A percentile compares a stretch with the other conserved stretches of the same genome.
These are phyloP conservation scores for Solanum etuberosum DNA, from an alignment of 257 asterid species.

Conservation along the genomic window DNA sequence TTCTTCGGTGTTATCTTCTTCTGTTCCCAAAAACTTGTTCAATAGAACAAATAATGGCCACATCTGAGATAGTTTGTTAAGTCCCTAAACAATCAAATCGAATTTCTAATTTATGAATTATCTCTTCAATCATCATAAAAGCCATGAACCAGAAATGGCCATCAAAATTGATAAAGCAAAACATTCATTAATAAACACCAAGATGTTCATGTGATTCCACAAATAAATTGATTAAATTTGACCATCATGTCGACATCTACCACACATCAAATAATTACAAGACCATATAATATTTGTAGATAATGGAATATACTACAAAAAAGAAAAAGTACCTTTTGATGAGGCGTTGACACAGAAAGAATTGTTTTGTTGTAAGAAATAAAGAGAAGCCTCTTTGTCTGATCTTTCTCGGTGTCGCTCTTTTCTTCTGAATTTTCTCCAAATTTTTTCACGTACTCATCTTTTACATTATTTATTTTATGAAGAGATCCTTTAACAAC, in stretches of 20 bases:
- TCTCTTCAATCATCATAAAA: neutral
- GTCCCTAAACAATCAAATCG: neutral
- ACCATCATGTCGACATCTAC: neutral
- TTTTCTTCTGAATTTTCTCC: neutral
- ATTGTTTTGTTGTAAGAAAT: neutral
- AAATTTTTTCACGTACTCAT: neutral
- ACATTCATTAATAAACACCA: neutral
- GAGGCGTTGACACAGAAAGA: neutral
- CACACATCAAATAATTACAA: neutral
- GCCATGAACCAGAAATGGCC: neutral
- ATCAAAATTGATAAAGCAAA: neutral
- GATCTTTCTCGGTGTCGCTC: neutral
- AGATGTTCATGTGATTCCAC: neutral
- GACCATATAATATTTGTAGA: neutral
- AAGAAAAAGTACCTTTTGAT: neutral
- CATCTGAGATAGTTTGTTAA: constrained; percentile 23
- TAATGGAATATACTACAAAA: neutral
- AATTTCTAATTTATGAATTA: neutral
- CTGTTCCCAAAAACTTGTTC: constrained; percentile 57
- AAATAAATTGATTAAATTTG: neutral
- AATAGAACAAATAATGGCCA: constrained; percentile 60
- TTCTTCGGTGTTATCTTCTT: constrained; percentile 42
- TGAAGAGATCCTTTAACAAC: neutral
- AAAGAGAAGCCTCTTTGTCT: neutral
- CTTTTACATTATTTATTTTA: too few species aligned